Conservation (phyloP, 306 rosid species). For the Acmispon strigosus region DNA sequence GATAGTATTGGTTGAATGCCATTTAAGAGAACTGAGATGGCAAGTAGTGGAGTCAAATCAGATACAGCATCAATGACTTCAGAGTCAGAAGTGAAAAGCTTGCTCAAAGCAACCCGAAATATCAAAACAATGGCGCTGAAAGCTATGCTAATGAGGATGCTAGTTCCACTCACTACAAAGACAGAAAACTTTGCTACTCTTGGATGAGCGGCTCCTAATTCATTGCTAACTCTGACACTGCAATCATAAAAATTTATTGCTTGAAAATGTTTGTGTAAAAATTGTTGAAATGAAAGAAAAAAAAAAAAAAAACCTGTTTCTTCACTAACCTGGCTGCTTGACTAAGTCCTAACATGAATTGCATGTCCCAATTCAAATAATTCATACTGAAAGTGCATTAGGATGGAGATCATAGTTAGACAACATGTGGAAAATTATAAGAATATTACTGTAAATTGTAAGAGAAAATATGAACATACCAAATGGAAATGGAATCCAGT, state of each 20-base stretch:
- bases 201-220: conserved; percentile 65
- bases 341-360: conserved; percentile 61
- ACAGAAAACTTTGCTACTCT: conserved; percentile 61
- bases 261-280: background rate
- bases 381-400: conserved; percentile 50
- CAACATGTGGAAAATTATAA: background rate
- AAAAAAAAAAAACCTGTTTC: background rate
- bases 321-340: conserved; percentile 61
- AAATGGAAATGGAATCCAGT: conserved; percentile 50
- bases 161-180: conserved; percentile 55
- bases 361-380: conserved; percentile 59
- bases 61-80: conserved; percentile 52
- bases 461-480: conserved; percentile 20
- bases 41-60: conserved; percentile 54
- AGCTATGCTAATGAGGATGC: conserved; percentile 46
- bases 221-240: conserved; percentile 71
- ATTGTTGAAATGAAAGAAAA: background rate
- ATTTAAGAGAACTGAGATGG: conserved; percentile 63
- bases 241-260: background rate
- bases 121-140: conserved; percentile 39
- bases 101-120: conserved; percentile 43
- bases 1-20: conserved; percentile 44
- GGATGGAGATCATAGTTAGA: background rate
- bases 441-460: conserved; percentile 4
- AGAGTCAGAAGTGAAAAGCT: conserved; percentile 50